These are phyloP conservation scores for Isoetes taiwanensis DNA, from an alignment of 75 land plant species.

Conservation along the genomic window DNA sequence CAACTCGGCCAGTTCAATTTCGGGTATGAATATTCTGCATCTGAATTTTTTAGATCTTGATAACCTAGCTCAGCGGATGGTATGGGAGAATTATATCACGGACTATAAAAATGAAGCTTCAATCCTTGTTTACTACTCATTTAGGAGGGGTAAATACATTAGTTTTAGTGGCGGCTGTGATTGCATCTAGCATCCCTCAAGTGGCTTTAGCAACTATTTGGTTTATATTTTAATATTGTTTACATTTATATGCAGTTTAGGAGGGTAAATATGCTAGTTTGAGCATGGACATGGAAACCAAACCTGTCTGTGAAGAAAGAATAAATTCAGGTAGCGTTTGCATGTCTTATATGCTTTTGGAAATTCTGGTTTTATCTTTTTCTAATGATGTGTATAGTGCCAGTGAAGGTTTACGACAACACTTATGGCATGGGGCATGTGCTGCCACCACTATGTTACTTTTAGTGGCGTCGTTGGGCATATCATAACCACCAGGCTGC, in stretches of 20 bases:
- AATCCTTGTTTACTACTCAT: too few relatives aligned
- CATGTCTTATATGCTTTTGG: neutral
- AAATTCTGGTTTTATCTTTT: neutral
- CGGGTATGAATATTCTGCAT: too few relatives aligned
- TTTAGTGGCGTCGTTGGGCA: slow-evolving; percentile 85
- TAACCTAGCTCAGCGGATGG: too few relatives aligned
- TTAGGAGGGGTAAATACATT: too few relatives aligned
- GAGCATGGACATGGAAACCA: slow-evolving; percentile 90
- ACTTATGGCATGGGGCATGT: slow-evolving; percentile 85
- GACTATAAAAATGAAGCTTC: too few relatives aligned
- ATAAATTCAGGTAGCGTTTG: slow-evolving; percentile 54
- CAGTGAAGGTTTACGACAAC: slow-evolving; percentile 82
- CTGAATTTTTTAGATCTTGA: too few relatives aligned
- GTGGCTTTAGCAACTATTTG: too few relatives aligned
- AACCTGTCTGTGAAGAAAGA: slow-evolving; percentile 47
- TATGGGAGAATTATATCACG: too few relatives aligned
- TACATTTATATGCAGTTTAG: too few relatives aligned
- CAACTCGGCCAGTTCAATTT: slow-evolving; percentile 59
- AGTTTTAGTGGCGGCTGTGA: too few relatives aligned
- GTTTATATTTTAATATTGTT: too few relatives aligned
- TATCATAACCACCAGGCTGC: slow-evolving; percentile 89
- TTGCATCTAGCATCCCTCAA: too few relatives aligned
- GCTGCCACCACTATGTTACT: slow-evolving; percentile 68
- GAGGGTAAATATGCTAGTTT: slow-evolving; percentile 50
- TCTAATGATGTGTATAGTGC: slow-evolving; percentile 53